Percentiles rank a stretch among this genome's conserved stretches.
phyloP scores from a whole-genome alignment of 345 rosid genomes.

The Excoecaria agallocha region DNA sequence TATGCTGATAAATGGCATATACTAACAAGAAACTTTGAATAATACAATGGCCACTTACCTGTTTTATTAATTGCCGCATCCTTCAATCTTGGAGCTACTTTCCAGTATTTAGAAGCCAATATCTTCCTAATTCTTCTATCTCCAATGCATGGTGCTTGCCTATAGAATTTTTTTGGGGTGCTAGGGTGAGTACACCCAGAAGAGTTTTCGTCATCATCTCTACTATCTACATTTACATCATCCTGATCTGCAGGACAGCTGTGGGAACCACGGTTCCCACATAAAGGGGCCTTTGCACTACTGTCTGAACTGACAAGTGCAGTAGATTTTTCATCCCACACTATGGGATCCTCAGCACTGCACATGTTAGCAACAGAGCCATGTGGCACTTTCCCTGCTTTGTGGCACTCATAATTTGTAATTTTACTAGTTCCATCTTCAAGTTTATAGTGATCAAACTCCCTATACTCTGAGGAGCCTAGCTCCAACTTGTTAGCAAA shows the following conservation, averaged over 20 bases:
- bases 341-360: constrained; percentile 42
- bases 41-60: constrained; percentile 40
- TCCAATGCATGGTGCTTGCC: constrained; percentile 68
- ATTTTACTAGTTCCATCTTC: constrained; percentile 38
- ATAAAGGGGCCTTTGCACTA: constrained; percentile 39
- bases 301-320: constrained; percentile 49
- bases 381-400: constrained; percentile 27
- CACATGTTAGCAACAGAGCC: constrained; percentile 29
- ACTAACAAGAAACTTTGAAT: constrained; percentile 9
- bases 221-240: constrained; percentile 65
- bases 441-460: constrained; percentile 36
- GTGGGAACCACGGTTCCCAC: constrained; percentile 32
- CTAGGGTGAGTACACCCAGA: constrained; percentile 66
- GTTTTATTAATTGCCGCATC: constrained; percentile 42
- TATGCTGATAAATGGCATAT: background rate
- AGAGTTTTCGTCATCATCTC: constrained; percentile 88
- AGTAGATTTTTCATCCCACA: constrained; percentile 58
- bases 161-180: constrained; percentile 50
- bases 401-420: constrained; percentile 31
- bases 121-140: constrained; percentile 85
- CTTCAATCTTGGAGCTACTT: constrained; percentile 55
- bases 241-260: constrained; percentile 40
- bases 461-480: constrained; percentile 25
- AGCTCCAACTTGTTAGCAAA: constrained; percentile 39
- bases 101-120: constrained; percentile 78